Conservation (phyloP, 257 asterid genomes). For the Leptodermis oblonga region DNA sequence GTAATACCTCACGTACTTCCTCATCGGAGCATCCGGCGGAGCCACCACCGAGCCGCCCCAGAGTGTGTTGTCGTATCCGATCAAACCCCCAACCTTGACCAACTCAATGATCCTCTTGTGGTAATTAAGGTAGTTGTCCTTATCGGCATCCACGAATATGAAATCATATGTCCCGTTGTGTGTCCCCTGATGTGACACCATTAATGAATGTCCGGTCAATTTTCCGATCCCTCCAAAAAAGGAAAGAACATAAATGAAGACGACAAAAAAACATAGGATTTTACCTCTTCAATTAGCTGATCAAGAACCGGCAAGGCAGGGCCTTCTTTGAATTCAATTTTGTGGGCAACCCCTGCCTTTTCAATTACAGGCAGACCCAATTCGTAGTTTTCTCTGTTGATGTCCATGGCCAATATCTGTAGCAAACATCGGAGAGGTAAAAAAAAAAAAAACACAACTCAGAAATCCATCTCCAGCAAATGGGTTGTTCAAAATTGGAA, state of each 20-base stretch:
- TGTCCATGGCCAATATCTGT: conserved; percentile 95
- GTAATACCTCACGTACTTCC: conserved; percentile 72
- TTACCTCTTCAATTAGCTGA: conserved; percentile 41
- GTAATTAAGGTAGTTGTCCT: conserved; percentile 76
- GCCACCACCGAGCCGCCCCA: conserved; percentile 93
- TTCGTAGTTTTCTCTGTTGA: conserved; percentile 70
- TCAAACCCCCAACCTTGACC: conserved; percentile 77
- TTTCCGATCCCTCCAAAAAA: no score
- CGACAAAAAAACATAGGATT: not conserved
- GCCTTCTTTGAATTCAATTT: conserved; percentile 71
- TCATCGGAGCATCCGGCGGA: conserved; percentile 78
- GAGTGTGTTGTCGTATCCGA: conserved; percentile 87
- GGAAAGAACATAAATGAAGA: no score
- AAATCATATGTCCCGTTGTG: conserved; percentile 65
- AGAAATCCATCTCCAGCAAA: not conserved
- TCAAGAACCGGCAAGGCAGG: conserved; percentile 77
- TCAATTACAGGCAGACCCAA: conserved; percentile 67
- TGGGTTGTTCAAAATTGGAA: not conserved
- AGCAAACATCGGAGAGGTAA: conserved; percentile 9
- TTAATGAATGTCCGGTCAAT: not conserved
- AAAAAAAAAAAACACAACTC: not conserved
- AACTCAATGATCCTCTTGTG: conserved; percentile 74
- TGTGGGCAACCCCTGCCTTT: conserved; percentile 88
- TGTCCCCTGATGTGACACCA: conserved; percentile 15
- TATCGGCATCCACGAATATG: conserved; percentile 88